phyloP scores from a whole-genome alignment of 2,329 filamentous ascomycete species.

The Pseudogymnoascus sp. region DNA sequence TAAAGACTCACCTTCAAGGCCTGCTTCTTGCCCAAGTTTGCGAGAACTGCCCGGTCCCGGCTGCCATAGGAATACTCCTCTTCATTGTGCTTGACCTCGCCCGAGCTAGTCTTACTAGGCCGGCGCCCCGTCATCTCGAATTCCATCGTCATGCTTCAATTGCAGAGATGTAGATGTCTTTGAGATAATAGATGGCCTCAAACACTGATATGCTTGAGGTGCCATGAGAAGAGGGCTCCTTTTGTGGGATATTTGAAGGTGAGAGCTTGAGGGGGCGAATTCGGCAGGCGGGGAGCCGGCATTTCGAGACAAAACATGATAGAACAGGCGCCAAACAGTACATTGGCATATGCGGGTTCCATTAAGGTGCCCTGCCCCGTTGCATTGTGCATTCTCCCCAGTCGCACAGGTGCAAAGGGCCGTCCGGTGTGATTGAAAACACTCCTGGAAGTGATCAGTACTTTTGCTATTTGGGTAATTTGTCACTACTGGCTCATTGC shows the following conservation, averaged over 20 bases:
- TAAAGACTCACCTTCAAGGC: slow-evolving; percentile 18
- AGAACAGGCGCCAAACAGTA: neutral
- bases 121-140: slow-evolving; percentile 4
- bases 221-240: neutral
- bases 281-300: neutral
- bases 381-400: neutral
- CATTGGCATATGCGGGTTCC: neutral
- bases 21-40: slow-evolving; percentile 22
- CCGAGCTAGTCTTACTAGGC: neutral
- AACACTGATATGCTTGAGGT: slow-evolving; percentile 6
- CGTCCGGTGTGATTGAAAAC: neutral
- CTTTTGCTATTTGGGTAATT: slow-evolving; percentile 2
- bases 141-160: neutral
- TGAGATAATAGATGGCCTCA: neutral
- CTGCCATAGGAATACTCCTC: slow-evolving; percentile 21
- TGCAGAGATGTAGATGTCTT: neutral
- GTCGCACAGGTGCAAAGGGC: neutral
- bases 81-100: neutral
- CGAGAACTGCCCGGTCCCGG: slow-evolving; percentile 21
- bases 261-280: neutral
- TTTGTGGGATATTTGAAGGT: neutral
- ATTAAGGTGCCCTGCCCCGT: neutral
- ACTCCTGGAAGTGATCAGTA: slow-evolving; percentile 3
- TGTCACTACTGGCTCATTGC: neutral
- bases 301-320: slow-evolving; percentile 4